Percentiles rank a stretch among this genome's conserved stretches.
Conservation (phyloP, 306 rosid genomes). For the Echinosophora koreensis region DNA sequence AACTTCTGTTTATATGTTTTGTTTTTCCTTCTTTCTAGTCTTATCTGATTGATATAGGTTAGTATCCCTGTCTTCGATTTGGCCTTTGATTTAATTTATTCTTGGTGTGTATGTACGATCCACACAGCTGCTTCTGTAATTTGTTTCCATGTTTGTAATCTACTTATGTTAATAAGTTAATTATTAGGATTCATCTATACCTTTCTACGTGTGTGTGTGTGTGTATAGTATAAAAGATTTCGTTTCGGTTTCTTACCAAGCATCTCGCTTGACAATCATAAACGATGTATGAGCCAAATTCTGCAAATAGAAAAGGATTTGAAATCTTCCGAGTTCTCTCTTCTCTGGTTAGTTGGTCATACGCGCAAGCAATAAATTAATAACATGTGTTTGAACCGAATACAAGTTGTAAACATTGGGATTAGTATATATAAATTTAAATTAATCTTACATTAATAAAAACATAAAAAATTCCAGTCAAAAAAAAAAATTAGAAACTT, state of each 20-base stretch:
- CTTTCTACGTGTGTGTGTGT: not conserved
- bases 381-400: not conserved
- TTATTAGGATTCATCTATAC: not conserved
- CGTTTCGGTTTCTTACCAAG: not conserved
- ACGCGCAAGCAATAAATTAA: not conserved
- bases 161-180: not conserved
- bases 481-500: no score
- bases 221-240: not conserved
- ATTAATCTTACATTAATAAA: no score
- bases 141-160: not conserved
- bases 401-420: not conserved
- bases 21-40: not conserved
- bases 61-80: not conserved
- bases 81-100: constrained; percentile 30
- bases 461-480: no score
- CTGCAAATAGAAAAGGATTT: not conserved
- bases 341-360: not conserved
- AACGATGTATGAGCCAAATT: not conserved
- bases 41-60: not conserved
- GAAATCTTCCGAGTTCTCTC: not conserved
- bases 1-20: not conserved
- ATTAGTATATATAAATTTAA: no score
- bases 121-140: not conserved
- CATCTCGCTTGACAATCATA: not conserved
- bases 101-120: constrained; percentile 13